Evolutionary conservation across 2,329 filamentous ascomycete species (phyloP), one percentile per base, ranked within the genome.

Genomic region (Blastomyces silverae): DNA sequence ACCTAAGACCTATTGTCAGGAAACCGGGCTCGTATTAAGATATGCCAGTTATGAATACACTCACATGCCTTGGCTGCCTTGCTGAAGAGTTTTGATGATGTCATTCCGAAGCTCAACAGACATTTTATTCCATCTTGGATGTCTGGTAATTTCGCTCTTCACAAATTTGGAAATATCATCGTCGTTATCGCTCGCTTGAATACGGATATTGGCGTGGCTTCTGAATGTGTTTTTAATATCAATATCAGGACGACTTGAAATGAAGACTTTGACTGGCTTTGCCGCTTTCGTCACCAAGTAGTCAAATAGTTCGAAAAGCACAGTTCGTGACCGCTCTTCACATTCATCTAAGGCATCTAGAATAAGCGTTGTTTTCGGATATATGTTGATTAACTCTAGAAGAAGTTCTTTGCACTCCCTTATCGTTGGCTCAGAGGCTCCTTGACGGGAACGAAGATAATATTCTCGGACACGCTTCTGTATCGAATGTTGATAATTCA

Each of bases 341-440:
- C 74, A 76, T 67, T 78, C 76, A 61, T 78, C 76, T 52, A 78
- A 61, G 31, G 75, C 76, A 62, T 78, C 76, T 3, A 78, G 64
- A 0, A 78, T 66, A 3, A 78, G 65, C 0, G 71, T 77, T 3
- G 73, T 74, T 17, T 67, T 68, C 1, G 68, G 65, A 37, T 76
- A 77, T 17, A 70, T 50, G 25, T 75, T 69, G 10, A 74, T 55
- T 0, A 71, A 71, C 8, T 68, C 62, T 0, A 71, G 58, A 6
- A 77, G 64, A 20, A 68, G 64, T 11, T 70, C 48, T 61, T 65
- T 62, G 67, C 70, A 68, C 42, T 67, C 58, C 1, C 62, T 62
- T 15, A 69, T 53, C 37, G 60, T 67, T 37, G 31, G 55, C 8
- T 1, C n/a, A 8, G 55, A 58, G 22, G 31, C 55, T 42, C 1